These are phyloP conservation scores for Phaeoacremonium minimum DNA, from an alignment of 2,329 filamentous ascomycete genomes.

Conservation along the genomic window DNA sequence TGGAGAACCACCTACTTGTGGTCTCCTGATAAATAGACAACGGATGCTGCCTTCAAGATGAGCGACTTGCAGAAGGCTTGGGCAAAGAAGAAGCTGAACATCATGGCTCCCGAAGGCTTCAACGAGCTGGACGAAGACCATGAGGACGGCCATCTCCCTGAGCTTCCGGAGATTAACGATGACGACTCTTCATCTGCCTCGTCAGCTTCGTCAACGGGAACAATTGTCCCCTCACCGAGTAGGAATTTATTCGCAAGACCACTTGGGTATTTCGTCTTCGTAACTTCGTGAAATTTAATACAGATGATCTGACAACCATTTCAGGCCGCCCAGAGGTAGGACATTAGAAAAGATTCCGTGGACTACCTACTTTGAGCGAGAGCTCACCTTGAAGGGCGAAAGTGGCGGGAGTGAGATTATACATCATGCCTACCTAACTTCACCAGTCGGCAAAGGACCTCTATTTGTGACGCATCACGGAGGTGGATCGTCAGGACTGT, in stretches of 20 bases:
- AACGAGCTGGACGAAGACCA: constrained; percentile 48
- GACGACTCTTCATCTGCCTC: constrained; percentile 73
- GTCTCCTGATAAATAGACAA: no score
- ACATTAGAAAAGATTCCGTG: constrained; percentile 68
- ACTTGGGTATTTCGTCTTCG: constrained; percentile 48
- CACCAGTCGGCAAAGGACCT: constrained; percentile 69
- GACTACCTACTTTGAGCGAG: constrained; percentile 87
- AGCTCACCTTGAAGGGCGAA: constrained; percentile 62
- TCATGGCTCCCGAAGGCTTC: constrained; percentile 45
- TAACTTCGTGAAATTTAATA: constrained; percentile 8
- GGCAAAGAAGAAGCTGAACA: constrained; percentile 68
- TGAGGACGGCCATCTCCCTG: constrained; percentile 29
- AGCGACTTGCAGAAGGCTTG: constrained; percentile 78
- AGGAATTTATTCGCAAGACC: constrained; percentile 70
- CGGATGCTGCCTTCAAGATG: constrained; percentile 57
- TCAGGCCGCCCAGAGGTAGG: constrained; percentile 40
- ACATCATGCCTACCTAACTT: constrained; percentile 85
- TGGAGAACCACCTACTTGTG: no score
- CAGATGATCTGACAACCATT: constrained; percentile 16
- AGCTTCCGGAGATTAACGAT: constrained; percentile 45
- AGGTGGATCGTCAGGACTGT: constrained; percentile 87
- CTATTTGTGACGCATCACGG: constrained; percentile 94
- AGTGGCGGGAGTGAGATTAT: constrained; percentile 41
- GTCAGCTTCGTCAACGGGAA: constrained; percentile 89
- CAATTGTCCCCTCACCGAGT: constrained; percentile 75